Evolutionary conservation across 768 basidiomycete genomes (phyloP).

Genomic region (Tulasnella sp.): DNA sequence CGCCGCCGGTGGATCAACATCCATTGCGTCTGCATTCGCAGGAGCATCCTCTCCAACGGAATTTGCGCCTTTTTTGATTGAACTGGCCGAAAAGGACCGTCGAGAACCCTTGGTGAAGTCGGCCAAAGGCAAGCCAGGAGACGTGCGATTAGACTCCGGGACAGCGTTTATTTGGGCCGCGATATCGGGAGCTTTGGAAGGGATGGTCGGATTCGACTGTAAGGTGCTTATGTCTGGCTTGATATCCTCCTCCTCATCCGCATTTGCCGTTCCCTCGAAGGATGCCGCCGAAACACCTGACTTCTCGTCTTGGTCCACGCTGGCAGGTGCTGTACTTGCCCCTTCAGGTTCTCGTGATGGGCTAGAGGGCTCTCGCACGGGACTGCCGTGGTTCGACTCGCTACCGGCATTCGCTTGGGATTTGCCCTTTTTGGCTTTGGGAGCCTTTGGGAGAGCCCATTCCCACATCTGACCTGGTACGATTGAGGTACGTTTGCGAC

Average conservation of each 20-base stretch:
- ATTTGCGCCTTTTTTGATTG: background rate
- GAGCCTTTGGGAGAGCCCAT: conserved; percentile 66
- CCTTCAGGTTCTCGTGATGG: background rate
- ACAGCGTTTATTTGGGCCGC: background rate
- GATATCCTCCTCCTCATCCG: conserved; percentile 21
- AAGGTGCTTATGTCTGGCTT: conserved; percentile 18
- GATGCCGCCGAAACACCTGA: background rate
- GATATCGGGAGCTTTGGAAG: background rate
- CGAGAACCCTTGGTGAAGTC: conserved; percentile 9
- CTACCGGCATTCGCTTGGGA: conserved; percentile 6
- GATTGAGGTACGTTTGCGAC: conserved; percentile 51
- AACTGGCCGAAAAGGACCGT: background rate
- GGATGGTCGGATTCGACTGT: background rate
- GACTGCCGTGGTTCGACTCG: background rate
- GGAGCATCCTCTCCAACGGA: background rate
- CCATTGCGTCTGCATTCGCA: background rate
- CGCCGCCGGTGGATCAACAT: background rate
- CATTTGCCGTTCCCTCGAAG: background rate
- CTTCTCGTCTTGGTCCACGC: conserved; percentile 17
- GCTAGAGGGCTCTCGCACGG: background rate
- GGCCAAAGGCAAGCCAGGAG: background rate
- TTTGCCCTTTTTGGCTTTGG: conserved; percentile 39
- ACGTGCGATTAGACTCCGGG: background rate
- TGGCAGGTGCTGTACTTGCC: background rate
- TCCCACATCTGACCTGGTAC: conserved; percentile 83